Conservation (phyloP, 768 basidiomycete genomes). For the Psilocybe tampanensis region DNA sequence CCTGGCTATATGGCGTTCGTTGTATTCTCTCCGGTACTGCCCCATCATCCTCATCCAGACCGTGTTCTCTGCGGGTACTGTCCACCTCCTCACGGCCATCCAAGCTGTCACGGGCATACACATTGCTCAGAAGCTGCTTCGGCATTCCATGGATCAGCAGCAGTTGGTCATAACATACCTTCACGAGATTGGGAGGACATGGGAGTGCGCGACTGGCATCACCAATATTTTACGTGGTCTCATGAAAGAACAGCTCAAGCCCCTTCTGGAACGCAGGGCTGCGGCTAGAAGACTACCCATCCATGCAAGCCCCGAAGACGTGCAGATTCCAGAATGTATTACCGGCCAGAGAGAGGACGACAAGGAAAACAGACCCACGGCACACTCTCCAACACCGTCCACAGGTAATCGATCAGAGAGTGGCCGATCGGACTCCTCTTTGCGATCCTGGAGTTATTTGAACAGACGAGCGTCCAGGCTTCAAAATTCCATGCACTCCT, state of each 20-base stretch:
- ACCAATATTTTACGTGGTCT: slow-evolving; percentile 47
- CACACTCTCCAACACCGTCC: slow-evolving; percentile 10
- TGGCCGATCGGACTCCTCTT: too few relatives aligned
- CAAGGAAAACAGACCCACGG: slow-evolving; percentile 8
- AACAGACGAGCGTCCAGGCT: too few relatives aligned
- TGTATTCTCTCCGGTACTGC: slow-evolving; percentile 60
- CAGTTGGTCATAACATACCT: slow-evolving; percentile 52
- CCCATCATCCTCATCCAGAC: slow-evolving; percentile 61
- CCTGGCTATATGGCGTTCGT: slow-evolving; percentile 46
- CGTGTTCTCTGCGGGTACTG: slow-evolving; percentile 60
- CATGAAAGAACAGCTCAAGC: slow-evolving; percentile 43
- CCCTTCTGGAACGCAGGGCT: slow-evolving; percentile 36
- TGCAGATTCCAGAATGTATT: slow-evolving; percentile 10
- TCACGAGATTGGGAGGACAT: slow-evolving; percentile 52
- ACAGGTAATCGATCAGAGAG: too few relatives aligned
- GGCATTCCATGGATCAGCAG: slow-evolving; percentile 43
- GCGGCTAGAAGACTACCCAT: slow-evolving; percentile 8
- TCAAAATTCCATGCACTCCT: too few relatives aligned
- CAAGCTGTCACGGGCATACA: slow-evolving; percentile 52
- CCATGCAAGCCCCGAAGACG: not conserved
- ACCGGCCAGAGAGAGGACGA: slow-evolving; percentile 10
- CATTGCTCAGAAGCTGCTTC: slow-evolving; percentile 47
- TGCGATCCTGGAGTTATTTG: too few relatives aligned
- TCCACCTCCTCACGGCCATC: slow-evolving; percentile 57
- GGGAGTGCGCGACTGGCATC: slow-evolving; percentile 54